Base-by-base conservation (phyloP, 106 monocot species). In the Allium fistulosum region DNA sequence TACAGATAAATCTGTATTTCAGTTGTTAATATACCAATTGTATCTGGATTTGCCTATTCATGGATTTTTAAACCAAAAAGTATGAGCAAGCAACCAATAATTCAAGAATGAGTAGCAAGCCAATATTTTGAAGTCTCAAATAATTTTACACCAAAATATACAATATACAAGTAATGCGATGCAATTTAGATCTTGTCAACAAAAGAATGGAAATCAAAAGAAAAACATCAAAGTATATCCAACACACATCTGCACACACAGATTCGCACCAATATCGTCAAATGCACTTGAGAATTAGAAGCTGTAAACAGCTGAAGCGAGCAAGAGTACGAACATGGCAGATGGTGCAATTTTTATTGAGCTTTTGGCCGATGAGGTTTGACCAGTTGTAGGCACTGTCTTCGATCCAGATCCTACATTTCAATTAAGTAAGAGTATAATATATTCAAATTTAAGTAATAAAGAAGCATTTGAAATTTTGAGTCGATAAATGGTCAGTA, bases 351-450 rank as follows among this genome's bases (percentile, higher is more conserved):
- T 26, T 27, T 52, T 67, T 51, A 27, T 14, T 14, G 67, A 67
- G 52, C 64, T 64, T 48, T 26, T 28, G 53, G 67, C 67, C 10
- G 67, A 67, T 51, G 70, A 59, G 14, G 58, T 5, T 49, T 58
- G 47, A 26, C 48, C 17, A 17, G 70, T 49, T 7, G 46, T 70
- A 10, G 70, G 70, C 13, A 70, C 70, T 10, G 70, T 70, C 49
- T 59, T 70, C 26, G 70, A 55, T 56, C 68, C 68, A 12, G 52
- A 65, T 48, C 70, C 46, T 70, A 48, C 58, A 69, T 46, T 46
- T 11, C 22, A 17, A 37, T 37, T 37, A 37, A 37, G 37, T 5
- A 37, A 37, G 28, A 28, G 37, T 37, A 37, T 37, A 37, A 37
- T 37, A 37, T 37, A 37, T 37, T 37, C 37, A 37, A 37, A 37